phyloP scores from a whole-genome alignment of 2,329 filamentous ascomycete genomes.

The Xylaria sp. region DNA sequence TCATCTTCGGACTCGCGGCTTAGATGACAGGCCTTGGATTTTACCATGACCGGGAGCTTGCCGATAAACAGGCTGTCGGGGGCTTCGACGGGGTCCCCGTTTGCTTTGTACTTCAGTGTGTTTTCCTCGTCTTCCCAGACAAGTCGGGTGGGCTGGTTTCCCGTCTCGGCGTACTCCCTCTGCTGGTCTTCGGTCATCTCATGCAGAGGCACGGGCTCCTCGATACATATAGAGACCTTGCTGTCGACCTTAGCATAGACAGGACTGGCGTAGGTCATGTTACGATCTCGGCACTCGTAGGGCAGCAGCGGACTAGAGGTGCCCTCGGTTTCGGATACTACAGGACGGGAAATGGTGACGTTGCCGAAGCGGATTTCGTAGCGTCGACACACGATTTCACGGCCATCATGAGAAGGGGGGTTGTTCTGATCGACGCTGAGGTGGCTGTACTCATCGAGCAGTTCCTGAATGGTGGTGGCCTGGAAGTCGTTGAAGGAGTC shows the following conservation, averaged over 20 bases:
- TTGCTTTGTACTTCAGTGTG: conserved; percentile 63
- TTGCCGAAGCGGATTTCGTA: conserved; percentile 96
- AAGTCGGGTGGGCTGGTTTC: conserved; percentile 67
- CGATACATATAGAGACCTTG: conserved; percentile 83
- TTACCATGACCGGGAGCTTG: conserved; percentile 97
- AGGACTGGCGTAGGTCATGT: conserved; percentile 93
- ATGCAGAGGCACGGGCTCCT: conserved; percentile 72
- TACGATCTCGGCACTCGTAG: conserved; percentile 94
- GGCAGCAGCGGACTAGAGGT: conserved; percentile 86
- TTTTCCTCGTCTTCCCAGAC: conserved; percentile 70
- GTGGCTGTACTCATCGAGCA: conserved; percentile 90
- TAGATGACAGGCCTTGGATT: conserved; percentile 93
- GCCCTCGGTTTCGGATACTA: conserved; percentile 93
- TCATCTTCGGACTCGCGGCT: conserved; percentile 85
- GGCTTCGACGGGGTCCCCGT: conserved; percentile 73
- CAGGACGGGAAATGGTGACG: conserved; percentile 87
- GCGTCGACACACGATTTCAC: conserved; percentile 84
- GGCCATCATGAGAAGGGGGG: conserved; percentile 75
- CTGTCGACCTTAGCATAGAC: conserved; percentile 90
- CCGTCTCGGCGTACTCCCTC: conserved; percentile 63
- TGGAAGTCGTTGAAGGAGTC: conserved; percentile 99
- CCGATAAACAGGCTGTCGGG: conserved; percentile 88
- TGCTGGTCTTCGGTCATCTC: conserved; percentile 75
- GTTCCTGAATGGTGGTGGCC: conserved; percentile 90
- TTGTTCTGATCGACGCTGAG: conserved; percentile 95